Conservation (phyloP, 176 grass and related monocot species). For the Hyparrhenia diplandra region DNA sequence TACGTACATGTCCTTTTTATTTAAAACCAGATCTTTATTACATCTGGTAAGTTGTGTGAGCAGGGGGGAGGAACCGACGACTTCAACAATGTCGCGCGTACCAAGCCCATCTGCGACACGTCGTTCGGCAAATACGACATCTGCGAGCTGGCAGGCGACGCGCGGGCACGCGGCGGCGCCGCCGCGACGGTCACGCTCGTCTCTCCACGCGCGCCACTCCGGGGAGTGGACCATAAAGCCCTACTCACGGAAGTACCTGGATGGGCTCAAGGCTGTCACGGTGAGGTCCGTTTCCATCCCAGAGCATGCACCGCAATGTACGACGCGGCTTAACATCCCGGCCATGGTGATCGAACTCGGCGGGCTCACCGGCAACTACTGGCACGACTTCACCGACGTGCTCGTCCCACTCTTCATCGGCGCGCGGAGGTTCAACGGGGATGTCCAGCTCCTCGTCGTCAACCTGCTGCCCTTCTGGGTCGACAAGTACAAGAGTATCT, state of each 20-base stretch:
- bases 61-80: conserved; percentile 40
- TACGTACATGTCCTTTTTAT: background rate
- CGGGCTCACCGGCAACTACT: conserved; percentile 60
- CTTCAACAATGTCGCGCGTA: background rate
- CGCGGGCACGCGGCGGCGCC: too few species aligned
- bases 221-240: conserved; percentile 58
- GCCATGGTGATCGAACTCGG: conserved; percentile 66
- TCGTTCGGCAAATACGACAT: conserved; percentile 40
- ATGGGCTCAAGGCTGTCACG: background rate
- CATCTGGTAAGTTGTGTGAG: background rate
- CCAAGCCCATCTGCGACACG: conserved; percentile 35
- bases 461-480: conserved; percentile 57
- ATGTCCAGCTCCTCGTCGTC: conserved; percentile 54
- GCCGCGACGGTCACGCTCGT: conserved; percentile 24
- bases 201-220: background rate
- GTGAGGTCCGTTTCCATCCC: conserved; percentile 27
- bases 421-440: conserved; percentile 39
- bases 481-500: conserved; percentile 39
- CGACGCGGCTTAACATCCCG: conserved; percentile 28
- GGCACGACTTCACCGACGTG: conserved; percentile 70
- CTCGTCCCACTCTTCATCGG: conserved; percentile 69
- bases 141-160: too few species aligned
- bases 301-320: conserved; percentile 27
- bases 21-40: background rate
- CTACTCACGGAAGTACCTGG: conserved; percentile 62